Percentiles rank a stretch among this genome's conserved stretches.
These are phyloP conservation scores for Backusella sp. DNA, from an alignment of 192 early-diverging fungal species.

Conservation along the genomic window DNA sequence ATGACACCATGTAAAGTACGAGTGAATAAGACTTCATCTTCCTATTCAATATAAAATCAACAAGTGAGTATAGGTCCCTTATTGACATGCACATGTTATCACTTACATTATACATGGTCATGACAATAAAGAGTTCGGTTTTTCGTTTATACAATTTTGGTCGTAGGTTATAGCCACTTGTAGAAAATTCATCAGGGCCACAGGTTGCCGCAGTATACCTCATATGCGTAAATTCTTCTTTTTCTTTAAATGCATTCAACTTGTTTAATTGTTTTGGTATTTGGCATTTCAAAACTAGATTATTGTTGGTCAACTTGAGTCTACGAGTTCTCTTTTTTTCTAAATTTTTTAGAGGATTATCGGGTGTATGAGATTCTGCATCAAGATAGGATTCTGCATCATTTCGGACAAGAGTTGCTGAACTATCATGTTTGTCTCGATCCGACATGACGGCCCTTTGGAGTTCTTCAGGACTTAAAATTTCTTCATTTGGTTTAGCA, in stretches of 20 bases:
- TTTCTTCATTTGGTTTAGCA: not conserved
- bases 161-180: conserved; percentile 75
- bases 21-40: conserved; percentile 69
- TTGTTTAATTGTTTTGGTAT: conserved; percentile 60
- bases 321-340: not conserved
- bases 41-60: conserved; percentile 33
- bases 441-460: not conserved
- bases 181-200: conserved; percentile 81
- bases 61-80: not conserved
- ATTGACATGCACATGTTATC: not conserved
- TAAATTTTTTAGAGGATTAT: not conserved
- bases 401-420: not conserved
- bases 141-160: conserved; percentile 65
- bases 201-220: conserved; percentile 92
- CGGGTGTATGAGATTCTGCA: not conserved
- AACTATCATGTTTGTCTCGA: not conserved
- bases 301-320: conserved; percentile 67
- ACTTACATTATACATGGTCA: conserved; percentile 78
- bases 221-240: conserved; percentile 88
- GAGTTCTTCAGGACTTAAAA: not conserved
- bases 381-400: not conserved
- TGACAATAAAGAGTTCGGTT: conserved; percentile 81
- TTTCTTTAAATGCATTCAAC: conserved; percentile 48
- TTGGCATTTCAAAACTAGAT: conserved; percentile 71
- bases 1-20: conserved; percentile 68